Evolutionary conservation across 2,329 filamentous ascomycete species (phyloP).

Genomic region (Trichoderma atroviride): DNA sequence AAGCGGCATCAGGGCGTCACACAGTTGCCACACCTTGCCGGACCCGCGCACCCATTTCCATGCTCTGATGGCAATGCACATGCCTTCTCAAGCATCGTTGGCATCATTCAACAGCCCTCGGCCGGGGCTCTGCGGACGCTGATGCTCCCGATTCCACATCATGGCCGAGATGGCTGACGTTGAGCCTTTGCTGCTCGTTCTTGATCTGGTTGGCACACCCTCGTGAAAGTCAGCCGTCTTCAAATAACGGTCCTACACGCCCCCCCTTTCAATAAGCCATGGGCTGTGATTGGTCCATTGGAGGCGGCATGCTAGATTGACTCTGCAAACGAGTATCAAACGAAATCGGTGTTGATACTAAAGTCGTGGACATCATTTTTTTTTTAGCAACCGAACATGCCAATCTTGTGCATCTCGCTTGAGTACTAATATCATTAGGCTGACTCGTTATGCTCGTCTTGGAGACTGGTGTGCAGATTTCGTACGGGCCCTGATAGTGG

Average conservation of each 20-base stretch:
- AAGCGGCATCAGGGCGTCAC: constrained; percentile 6
- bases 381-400: background rate
- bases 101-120: background rate
- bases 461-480: background rate
- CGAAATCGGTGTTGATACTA: background rate
- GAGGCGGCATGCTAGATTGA: background rate
- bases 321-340: background rate
- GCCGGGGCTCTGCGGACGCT: background rate
- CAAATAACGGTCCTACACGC: background rate
- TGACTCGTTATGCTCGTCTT: background rate
- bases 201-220: constrained; percentile 3
- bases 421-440: background rate
- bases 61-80: background rate
- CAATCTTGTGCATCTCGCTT: background rate
- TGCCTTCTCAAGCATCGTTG: background rate
- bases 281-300: constrained; percentile 10
- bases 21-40: constrained; percentile 11
- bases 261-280: background rate
- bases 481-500: background rate
- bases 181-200: background rate
- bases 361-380: background rate
- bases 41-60: background rate
- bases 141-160: background rate
- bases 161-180: constrained; percentile 2
- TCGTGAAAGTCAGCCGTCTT: constrained; percentile 1